Percentiles rank a stretch among this genome's conserved stretches.
phyloP scores from a whole-genome alignment of 1,284 basidiomycete genomes.

The Hymenochaete sp. region DNA sequence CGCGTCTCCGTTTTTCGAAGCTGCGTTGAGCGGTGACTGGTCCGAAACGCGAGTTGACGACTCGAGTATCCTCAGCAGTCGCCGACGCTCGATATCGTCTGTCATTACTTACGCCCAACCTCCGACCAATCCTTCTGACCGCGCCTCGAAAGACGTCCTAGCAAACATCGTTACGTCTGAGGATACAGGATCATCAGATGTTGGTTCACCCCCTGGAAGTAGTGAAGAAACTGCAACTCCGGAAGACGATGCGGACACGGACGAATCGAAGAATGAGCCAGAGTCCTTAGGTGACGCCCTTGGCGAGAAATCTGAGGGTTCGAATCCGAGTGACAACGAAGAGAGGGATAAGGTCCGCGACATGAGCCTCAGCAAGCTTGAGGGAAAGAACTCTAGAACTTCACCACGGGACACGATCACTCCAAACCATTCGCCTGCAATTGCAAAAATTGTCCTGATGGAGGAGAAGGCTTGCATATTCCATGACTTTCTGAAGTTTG shows the following conservation, averaged over 20 bases:
- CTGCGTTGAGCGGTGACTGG: constrained; percentile 73
- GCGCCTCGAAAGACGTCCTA: constrained; percentile 30
- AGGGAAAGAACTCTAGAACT: constrained; percentile 2
- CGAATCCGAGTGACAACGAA: constrained; percentile 5
- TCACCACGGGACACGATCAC: constrained; percentile 1
- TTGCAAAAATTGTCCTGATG: constrained; percentile 73
- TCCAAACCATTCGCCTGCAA: constrained; percentile 23
- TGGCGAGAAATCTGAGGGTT: constrained; percentile 4
- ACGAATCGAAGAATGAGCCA: constrained; percentile 18
- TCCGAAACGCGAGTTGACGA: constrained; percentile 40
- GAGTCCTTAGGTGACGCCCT: constrained; percentile 4
- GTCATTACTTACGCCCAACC: constrained; percentile 74
- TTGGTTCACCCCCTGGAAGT: constrained; percentile 41
- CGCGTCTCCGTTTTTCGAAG: constrained; percentile 80
- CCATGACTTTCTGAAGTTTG: constrained; percentile 79
- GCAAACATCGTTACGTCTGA: neutral
- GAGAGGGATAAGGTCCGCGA: constrained; percentile 4
- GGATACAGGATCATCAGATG: constrained; percentile 50
- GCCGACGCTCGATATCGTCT: constrained; percentile 68
- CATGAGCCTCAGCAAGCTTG: constrained; percentile 8
- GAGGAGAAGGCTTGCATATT: constrained; percentile 80
- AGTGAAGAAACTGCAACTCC: constrained; percentile 38
- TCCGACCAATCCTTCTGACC: constrained; percentile 44
- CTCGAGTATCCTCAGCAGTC: constrained; percentile 15
- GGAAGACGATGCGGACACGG: constrained; percentile 36